Conservation (phyloP, 352 stramenopile genomes). For the Phytophthora podocarpi region DNA sequence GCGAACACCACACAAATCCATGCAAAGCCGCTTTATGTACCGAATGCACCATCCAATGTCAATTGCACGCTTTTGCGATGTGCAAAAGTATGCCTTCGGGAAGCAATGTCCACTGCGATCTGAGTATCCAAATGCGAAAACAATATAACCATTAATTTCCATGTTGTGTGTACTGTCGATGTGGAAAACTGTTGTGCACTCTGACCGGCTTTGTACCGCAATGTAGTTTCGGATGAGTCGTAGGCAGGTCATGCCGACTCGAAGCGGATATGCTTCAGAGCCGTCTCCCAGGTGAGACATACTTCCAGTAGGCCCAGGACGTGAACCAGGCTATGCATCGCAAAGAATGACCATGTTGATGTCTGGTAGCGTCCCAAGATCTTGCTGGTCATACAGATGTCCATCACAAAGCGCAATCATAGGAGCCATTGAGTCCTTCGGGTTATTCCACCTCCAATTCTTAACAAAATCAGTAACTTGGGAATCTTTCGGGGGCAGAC, state of each 20-base stretch:
- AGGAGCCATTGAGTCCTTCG: not conserved
- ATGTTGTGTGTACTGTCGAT: slow-evolving; percentile 2
- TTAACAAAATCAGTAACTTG: slow-evolving; percentile 9
- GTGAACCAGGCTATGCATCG: not conserved
- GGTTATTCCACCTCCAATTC: not conserved
- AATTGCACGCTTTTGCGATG: too few relatives aligned
- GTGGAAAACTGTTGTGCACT: slow-evolving; percentile 1
- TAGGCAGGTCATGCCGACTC: not conserved
- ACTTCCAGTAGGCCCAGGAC: not conserved
- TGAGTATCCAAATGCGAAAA: slow-evolving; percentile 8
- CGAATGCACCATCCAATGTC: slow-evolving; percentile 7
- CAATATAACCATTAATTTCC: not conserved
- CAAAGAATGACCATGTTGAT: not conserved
- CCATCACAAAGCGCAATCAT: slow-evolving; percentile 9
- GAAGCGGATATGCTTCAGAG: not conserved
- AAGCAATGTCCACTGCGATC: not conserved
- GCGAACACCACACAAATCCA: not conserved
- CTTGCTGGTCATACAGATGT: not conserved
- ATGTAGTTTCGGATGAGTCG: not conserved
- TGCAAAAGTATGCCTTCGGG: not conserved
- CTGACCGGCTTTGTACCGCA: not conserved
- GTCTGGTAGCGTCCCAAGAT: not conserved
- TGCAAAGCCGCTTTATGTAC: too few relatives aligned
- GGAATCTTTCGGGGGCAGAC: not conserved
- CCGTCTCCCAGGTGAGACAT: not conserved